phyloP scores from a whole-genome alignment of 805 yeast genomes.

The Kazachstania kunashirensis region DNA sequence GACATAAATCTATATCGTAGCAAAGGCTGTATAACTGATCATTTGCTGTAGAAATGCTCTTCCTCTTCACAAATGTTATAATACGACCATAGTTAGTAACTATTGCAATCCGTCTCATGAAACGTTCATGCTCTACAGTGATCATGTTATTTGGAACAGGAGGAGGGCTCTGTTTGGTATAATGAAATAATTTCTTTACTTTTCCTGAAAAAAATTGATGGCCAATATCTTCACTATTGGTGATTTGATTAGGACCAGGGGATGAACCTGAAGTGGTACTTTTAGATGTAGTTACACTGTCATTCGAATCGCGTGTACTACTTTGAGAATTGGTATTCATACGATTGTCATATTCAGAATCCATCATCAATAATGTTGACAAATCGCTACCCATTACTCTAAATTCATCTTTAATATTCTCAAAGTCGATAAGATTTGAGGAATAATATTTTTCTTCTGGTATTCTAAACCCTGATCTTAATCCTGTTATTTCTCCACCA shows the following conservation, averaged over 20 bases:
- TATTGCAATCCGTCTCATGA: conserved; percentile 41
- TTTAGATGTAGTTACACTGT: neutral
- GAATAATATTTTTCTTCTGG: conserved; percentile 28
- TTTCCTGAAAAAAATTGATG: conserved; percentile 17
- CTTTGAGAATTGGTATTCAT: neutral
- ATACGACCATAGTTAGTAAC: conserved; percentile 58
- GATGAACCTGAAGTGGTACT: neutral
- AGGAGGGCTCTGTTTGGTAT: conserved; percentile 17
- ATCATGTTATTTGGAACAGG: conserved; percentile 4
- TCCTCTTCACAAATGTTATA: conserved; percentile 39
- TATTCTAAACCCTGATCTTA: conserved; percentile 29
- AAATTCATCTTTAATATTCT: conserved; percentile 13
- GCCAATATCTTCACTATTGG: conserved; percentile 6
- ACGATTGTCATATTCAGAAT: neutral
- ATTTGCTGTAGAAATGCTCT: conserved; percentile 25
- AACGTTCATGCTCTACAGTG: conserved; percentile 25
- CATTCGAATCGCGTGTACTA: too few relatives aligned
- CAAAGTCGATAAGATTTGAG: conserved; percentile 15
- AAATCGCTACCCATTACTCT: conserved; percentile 4
- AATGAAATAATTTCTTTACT: conserved; percentile 24
- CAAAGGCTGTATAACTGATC: conserved; percentile 36
- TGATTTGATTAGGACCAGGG: neutral
- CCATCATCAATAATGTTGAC: conserved; percentile 3
- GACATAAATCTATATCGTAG: conserved; percentile 45
- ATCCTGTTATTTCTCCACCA: conserved; percentile 35